Evolutionary conservation across 2,329 filamentous ascomycete genomes (phyloP).

Genomic region (Whalleya microplaca): DNA sequence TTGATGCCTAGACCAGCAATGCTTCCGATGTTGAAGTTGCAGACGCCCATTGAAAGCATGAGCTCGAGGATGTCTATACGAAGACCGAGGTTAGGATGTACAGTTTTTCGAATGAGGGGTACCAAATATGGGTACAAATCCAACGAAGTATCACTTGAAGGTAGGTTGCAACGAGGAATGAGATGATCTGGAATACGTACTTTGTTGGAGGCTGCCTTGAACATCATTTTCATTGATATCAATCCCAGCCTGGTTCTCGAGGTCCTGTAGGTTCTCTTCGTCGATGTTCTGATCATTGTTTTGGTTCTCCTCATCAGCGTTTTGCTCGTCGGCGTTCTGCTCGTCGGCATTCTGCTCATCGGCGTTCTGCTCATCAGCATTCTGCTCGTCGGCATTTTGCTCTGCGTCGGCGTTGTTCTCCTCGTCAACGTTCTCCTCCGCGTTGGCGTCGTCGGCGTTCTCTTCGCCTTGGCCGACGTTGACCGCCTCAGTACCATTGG

Average conservation of each 20-base stretch:
- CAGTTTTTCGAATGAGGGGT: background rate
- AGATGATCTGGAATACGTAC: background rate
- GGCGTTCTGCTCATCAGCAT: slow-evolving; percentile 7
- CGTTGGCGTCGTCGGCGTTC: slow-evolving; percentile 2
- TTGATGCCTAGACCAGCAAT: slow-evolving; percentile 27
- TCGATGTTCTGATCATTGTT: slow-evolving; percentile 23
- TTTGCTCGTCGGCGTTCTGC: background rate
- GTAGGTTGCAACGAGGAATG: background rate
- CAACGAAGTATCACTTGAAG: background rate
- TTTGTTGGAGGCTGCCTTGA: slow-evolving; percentile 17
- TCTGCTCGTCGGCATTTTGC: slow-evolving; percentile 12
- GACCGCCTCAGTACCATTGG: slow-evolving; percentile 20
- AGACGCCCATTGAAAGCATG: slow-evolving; percentile 33
- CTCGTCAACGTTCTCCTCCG: slow-evolving; percentile 16
- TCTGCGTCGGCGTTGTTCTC: slow-evolving; percentile 8
- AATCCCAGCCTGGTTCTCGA: slow-evolving; percentile 7
- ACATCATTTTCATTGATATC: slow-evolving; percentile 26
- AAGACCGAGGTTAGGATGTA: background rate
- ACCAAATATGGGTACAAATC: too few species aligned
- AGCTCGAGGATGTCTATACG: slow-evolving; percentile 20
- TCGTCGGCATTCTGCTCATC: slow-evolving; percentile 6
- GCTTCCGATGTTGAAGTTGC: slow-evolving; percentile 32
- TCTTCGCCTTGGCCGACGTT: slow-evolving; percentile 11
- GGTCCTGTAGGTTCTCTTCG: background rate
- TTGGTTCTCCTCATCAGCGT: slow-evolving; percentile 16